Base-by-base conservation (phyloP, 192 early-diverging fungal species). In the Rhizophagus sp. region DNA sequence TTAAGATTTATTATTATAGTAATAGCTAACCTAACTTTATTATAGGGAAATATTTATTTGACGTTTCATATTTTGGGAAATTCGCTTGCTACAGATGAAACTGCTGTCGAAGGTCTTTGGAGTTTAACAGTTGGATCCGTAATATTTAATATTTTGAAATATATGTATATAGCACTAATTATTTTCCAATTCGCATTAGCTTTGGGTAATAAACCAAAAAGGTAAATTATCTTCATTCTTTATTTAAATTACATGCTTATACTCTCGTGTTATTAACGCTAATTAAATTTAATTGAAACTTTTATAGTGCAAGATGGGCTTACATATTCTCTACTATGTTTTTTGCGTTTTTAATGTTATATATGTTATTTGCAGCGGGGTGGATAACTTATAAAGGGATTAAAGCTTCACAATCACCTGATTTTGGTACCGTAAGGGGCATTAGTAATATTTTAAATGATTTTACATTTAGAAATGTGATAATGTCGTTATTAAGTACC, bases 191-290 rank as follows among this genome's bases (percentile, higher is more conserved):
- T 99, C 83, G 93, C 98, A 63, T 88, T 93, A 36, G 93, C 96
- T 80, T 85, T 99, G 81, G 98, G 98, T 79, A 99, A 99, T 85
- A 91, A 96, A 62, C 98, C 98, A 62, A 95, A 98, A 84, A 97
- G 96, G 36, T 90, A 71, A 39, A 47, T n/a, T 24, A 4, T 34
- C 3, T 39, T 22, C 13, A 39, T 19, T 36, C 36, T 36, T 36
- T 36, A 36, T 30, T n/a, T n/a, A n/a, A n/a, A n/a, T n/a, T 30
- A 30, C 30, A 30, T 30, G 4, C 2, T 39, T 70, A n/a, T n/a
- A 22, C 22, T n/a, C 12, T 70, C 41, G 24, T 2, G 5, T 7
- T 19, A 12, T 34, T 91, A 88, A 84, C 78, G 36, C 82, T 83
- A 50, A 27, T 15, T 25, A 61, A 24, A 36, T 17, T 22, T 73